Conservation (phyloP, 1,284 basidiomycete genomes). For the Ceratorhiza oryzae-sativae region DNA sequence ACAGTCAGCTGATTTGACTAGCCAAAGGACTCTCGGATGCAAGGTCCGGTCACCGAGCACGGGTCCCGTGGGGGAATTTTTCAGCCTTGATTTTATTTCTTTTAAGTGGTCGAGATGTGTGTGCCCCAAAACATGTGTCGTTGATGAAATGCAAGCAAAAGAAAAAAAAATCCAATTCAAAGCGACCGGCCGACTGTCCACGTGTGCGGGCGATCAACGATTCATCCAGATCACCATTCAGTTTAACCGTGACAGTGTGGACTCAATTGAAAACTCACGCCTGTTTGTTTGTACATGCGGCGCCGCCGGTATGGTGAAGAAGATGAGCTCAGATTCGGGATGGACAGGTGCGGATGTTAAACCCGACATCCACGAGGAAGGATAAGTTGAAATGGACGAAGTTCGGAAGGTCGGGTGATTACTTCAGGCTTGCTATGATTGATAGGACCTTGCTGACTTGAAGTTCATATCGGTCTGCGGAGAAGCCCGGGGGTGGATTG, state of each 20-base stretch:
- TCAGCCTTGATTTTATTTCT: neutral
- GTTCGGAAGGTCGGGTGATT: neutral
- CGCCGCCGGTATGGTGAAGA: neutral
- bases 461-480: neutral
- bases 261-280: neutral
- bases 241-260: neutral
- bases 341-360: slow-evolving; percentile 1
- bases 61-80: neutral
- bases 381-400: neutral
- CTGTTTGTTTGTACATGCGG: neutral
- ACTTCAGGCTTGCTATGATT: neutral
- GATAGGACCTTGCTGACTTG: neutral
- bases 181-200: neutral
- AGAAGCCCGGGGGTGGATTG: slow-evolving; percentile 4
- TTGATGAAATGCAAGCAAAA: neutral
- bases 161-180: neutral
- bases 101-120: neutral
- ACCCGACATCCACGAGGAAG: neutral
- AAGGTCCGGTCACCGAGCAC: neutral
- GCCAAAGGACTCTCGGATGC: neutral
- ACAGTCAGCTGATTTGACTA: too few relatives aligned
- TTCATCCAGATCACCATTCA: neutral
- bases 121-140: neutral
- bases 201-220: neutral
- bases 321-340: neutral